Evolutionary conservation across 768 basidiomycete species (phyloP).

Genomic region (Mycena latifolia): DNA sequence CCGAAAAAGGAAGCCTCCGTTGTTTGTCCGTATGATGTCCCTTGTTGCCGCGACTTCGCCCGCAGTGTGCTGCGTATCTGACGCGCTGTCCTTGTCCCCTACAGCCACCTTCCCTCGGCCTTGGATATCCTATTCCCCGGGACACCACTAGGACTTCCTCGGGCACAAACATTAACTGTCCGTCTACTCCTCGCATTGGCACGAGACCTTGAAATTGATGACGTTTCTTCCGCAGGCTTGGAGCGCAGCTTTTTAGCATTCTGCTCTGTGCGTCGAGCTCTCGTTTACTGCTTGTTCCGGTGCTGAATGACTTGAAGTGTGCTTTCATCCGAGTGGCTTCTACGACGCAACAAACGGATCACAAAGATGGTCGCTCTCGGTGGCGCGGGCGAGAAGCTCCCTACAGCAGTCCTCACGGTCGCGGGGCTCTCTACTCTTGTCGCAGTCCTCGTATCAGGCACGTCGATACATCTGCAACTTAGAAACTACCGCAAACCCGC

Average conservation of each 20-base stretch:
- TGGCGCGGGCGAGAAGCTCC: constrained; percentile 73
- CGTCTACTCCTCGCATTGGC: neutral
- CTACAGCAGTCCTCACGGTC: constrained; percentile 67
- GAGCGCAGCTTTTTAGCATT: constrained; percentile 9
- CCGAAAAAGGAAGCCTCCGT: too few relatives aligned
- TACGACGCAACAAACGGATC: too few relatives aligned
- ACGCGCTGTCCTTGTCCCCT: too few relatives aligned
- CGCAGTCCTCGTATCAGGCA: constrained; percentile 78
- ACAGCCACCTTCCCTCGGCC: too few relatives aligned
- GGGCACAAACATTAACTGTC: neutral
- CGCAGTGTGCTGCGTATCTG: too few relatives aligned
- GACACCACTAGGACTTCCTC: too few relatives aligned
- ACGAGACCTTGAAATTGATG: constrained; percentile 19
- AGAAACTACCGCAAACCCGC: constrained; percentile 89
- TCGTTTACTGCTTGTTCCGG: neutral
- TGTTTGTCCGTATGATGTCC: too few relatives aligned
- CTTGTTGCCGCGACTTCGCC: too few relatives aligned
- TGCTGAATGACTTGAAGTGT: neutral
- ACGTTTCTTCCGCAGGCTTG: constrained; percentile 27
- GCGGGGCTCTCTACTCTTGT: constrained; percentile 75
- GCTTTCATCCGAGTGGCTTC: neutral
- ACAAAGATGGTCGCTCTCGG: neutral
- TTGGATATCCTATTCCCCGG: too few relatives aligned
- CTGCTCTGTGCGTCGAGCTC: neutral
- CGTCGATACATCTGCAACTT: constrained; percentile 84